Evolutionary conservation across 2,329 filamentous ascomycete species (phyloP), one percentile per base, ranked within the genome.

Genomic region (Rutstroemia sydowiana): DNA sequence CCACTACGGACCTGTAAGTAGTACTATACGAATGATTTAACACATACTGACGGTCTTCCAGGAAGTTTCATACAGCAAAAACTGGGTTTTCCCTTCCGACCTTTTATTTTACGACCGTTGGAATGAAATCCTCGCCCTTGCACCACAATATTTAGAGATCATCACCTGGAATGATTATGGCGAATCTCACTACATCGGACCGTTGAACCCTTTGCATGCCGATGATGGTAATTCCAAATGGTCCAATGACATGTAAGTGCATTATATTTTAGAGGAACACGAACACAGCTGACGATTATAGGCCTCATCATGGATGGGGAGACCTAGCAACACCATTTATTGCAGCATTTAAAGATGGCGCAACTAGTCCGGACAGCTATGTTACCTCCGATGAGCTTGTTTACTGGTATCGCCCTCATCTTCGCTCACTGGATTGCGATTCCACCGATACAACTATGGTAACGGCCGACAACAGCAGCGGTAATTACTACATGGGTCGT

Each of bases 111-210:
- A 65, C 34, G 53, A 66, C 7, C 66, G 71, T 16, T 74, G 71
- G 71, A 65, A 71, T 42, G 62, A 72, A 48, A 67, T 73, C 45
- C 58, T 71, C 3, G 52, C 57, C 0, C 52, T 72, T 5, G 57
- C 65, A 10, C 73, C 76, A 0, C 66, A 71, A 30, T 72, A 70
- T 20, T 68, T 78, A 6, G 68, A 60, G 57, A 70, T 73, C 53
- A 58, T 74, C 16, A 72, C 73, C 10, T 70, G 61, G 73, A 77
- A 77, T 54, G 75, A 78, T 53, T 78, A 70, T 53, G 75, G 75
- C 5, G 75, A 78, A 57, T 70, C 73, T 1, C 73, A 77, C 57
- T 76, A 78, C 57, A 75, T 76, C 44, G 73, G 73, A 8, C 73
- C 60, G 5, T 73, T 3, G 59, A 76, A 48, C 65, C 70, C 11